phyloP scores from a whole-genome alignment of 805 yeast genomes.

The Kodamaea restingae region DNA sequence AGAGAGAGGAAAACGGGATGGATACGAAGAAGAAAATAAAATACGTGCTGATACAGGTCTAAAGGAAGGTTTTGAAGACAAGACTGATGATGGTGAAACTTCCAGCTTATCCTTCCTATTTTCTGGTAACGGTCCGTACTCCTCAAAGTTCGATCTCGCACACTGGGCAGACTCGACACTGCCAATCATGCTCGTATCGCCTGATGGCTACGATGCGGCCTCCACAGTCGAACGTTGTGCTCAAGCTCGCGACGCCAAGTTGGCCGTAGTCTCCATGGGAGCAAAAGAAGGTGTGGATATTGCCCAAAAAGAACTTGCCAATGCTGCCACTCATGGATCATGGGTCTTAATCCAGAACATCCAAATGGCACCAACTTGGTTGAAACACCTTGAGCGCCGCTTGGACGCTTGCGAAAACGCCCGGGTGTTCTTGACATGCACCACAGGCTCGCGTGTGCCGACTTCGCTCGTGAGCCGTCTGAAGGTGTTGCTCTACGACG shows the following conservation, averaged over 20 bases:
- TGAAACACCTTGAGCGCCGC: slow-evolving; percentile 49
- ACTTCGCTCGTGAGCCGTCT: slow-evolving; percentile 52
- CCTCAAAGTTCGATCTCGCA: slow-evolving; percentile 29
- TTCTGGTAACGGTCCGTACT: slow-evolving; percentile 24
- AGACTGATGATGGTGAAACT: too few species aligned
- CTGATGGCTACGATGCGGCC: slow-evolving; percentile 66
- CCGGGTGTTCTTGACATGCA: slow-evolving; percentile 64
- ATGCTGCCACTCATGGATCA: slow-evolving; percentile 44
- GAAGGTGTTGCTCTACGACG: slow-evolving; percentile 57
- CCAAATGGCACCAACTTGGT: slow-evolving; percentile 68
- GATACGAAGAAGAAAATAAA: too few species aligned
- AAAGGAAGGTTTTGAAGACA: too few species aligned
- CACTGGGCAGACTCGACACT: slow-evolving; percentile 20
- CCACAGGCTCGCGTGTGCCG: slow-evolving; percentile 46
- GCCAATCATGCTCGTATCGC: slow-evolving; percentile 53
- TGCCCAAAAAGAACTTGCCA: slow-evolving; percentile 52
- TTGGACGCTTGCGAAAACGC: slow-evolving; percentile 24
- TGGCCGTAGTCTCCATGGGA: slow-evolving; percentile 64
- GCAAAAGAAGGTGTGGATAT: slow-evolving; percentile 57
- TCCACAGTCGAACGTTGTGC: slow-evolving; percentile 48
- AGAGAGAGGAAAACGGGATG: slow-evolving; percentile 15
- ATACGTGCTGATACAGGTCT: too few species aligned
- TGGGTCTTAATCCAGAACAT: slow-evolving; percentile 83
- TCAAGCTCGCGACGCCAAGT: slow-evolving; percentile 14
- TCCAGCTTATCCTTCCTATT: slow-evolving; percentile 21